Base-by-base conservation (phyloP, 345 rosid genomes). In the Linum tenue region DNA sequence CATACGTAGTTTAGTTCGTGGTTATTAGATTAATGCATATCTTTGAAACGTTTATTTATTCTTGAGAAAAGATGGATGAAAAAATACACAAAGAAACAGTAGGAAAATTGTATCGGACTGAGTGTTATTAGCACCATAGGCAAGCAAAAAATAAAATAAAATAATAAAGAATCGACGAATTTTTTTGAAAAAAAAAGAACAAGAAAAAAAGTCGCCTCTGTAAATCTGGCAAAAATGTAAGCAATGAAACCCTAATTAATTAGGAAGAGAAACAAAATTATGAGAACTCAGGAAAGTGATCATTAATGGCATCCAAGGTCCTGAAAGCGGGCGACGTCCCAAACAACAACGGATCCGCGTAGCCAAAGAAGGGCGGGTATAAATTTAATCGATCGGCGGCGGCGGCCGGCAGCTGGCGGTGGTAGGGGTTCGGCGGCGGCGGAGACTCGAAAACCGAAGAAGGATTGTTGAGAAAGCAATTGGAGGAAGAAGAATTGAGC, bases 301-400 rank as follows among this genome's bases (percentile, higher is more conserved):
- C 60, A 37, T 37, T 57, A 57, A 57, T 57, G 37, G 37, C 35
- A 12, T 57, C 60, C 37, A 57, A 57, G 37, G 12, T 57, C 37
- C 31, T 22, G 31, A 37, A 22, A 22, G 31, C 31, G 31, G 31
- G 31, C 31, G 31, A 22, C 60, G 60, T 31, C 60, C 60, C 60
- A n/a, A 85, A 85, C 60, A 66, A 77, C 58, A 85, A 73, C 0
- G 78, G 70, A 74, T 86, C 89, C 2, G 81, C 70, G 40, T 79
- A 81, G 48, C 60, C 80, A 59, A 68, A 77, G 64, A 73, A 80
- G 0, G 74, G 64, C 0, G 85, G 73, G 0, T 84, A 39, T 31
- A 70, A 86, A 44, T 22, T 22, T 1, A 48, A 48, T 12, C 14
- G 53, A 48, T 48, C 53, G 14, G 82, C 92, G 0, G 81, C 66